Evolutionary conservation across 306 rosid genomes (phyloP).

Genomic region (Bauhinia variegata): DNA sequence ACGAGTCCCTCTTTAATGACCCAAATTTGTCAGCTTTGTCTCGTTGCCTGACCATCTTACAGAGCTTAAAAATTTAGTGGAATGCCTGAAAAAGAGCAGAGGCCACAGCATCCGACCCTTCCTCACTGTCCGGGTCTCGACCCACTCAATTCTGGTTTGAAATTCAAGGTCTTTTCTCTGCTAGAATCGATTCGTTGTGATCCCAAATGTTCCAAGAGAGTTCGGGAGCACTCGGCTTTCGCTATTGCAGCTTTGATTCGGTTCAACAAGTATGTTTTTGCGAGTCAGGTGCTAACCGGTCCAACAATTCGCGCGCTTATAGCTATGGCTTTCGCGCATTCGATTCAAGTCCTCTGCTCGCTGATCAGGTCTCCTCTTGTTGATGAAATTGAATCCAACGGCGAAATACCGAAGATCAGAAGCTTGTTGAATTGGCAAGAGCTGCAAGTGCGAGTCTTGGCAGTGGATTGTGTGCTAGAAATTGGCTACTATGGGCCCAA

Average conservation of each 20-base stretch:
- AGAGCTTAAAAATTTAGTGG: conserved; percentile 56
- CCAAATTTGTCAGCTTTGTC: conserved; percentile 58
- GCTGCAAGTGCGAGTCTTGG: conserved; percentile 46
- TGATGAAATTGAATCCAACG: conserved; percentile 74
- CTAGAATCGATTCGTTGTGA: conserved; percentile 56
- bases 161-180: conserved; percentile 52
- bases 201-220: conserved; percentile 38
- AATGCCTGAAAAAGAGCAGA: conserved; percentile 42
- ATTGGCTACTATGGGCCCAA: conserved; percentile 87
- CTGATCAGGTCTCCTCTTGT: conserved; percentile 65
- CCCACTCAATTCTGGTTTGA: conserved; percentile 68
- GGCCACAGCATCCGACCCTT: conserved; percentile 53
- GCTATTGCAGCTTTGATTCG: conserved; percentile 54
- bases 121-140: conserved; percentile 59
- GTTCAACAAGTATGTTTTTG: conserved; percentile 91
- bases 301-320: conserved; percentile 55
- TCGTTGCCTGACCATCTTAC: conserved; percentile 62
- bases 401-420: conserved; percentile 58
- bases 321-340: conserved; percentile 48
- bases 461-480: conserved; percentile 66
- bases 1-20: conserved; percentile 62
- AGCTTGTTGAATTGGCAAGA: conserved; percentile 43
- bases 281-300: conserved; percentile 72
- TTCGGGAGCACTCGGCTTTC: conserved; percentile 59
- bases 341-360: conserved; percentile 58